Conservation (phyloP, 108 stramenopile genomes). For the Skeletonema costatum region DNA sequence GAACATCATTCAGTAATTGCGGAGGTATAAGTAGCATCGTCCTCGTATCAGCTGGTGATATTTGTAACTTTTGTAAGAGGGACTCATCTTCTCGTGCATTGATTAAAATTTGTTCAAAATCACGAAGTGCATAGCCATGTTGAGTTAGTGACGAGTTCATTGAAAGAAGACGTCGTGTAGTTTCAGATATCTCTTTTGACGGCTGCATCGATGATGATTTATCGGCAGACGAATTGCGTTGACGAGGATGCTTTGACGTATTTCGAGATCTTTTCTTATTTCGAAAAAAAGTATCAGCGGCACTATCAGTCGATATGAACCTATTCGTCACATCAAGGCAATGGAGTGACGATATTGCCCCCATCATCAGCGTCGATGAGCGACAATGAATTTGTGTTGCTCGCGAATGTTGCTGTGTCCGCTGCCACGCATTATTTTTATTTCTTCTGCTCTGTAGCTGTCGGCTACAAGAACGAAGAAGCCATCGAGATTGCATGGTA, state of each 20-base stretch:
- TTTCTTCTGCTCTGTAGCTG: not conserved
- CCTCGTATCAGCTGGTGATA: conserved; percentile 11
- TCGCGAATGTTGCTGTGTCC: not conserved
- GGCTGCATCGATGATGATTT: not conserved
- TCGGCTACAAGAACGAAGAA: not conserved
- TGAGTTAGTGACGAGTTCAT: not conserved
- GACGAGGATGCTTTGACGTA: not conserved
- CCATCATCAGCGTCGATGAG: not conserved
- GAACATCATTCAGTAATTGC: conserved; percentile 18
- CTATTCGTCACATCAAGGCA: not conserved
- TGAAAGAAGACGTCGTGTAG: conserved; percentile 5
- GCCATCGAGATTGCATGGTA: not conserved
- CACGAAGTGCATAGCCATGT: not conserved
- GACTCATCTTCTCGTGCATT: conserved; percentile 5
- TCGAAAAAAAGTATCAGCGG: not conserved
- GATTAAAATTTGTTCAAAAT: conserved; percentile 2
- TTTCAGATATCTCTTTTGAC: not conserved
- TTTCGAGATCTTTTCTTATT: not conserved
- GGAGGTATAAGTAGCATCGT: conserved; percentile 21
- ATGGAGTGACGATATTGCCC: not conserved
- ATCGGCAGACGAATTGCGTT: not conserved
- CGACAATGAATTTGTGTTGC: not conserved
- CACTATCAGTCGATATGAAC: not conserved
- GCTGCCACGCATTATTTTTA: not conserved
- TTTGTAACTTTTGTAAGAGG: conserved; percentile 8